Base-by-base conservation (phyloP, 2,329 filamentous ascomycete genomes). In the Fusarium multiceps region DNA sequence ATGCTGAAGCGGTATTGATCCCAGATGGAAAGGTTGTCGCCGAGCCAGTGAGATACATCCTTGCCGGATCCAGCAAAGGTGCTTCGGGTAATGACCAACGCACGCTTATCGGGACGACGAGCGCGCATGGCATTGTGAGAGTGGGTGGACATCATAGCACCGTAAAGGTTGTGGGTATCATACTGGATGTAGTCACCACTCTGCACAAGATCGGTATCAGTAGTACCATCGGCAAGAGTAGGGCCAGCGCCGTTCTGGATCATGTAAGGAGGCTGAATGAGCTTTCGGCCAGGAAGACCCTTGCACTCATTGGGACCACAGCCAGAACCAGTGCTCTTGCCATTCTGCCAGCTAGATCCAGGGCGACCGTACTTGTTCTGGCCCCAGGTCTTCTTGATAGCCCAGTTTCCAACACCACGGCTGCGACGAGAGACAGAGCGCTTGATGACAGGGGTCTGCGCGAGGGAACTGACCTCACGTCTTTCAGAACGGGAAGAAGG, bases 81-180 rank as follows among this genome's bases (percentile, higher is more conserved):
- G 21, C 89, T 91, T 25, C 92, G 88, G 0, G 92, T 93, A 70
- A 95, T 92, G 49, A 94, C 83, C 62, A 94, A 77, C 2, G 92
- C 91, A 0, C 92, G 87, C 7, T 88, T 80, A 1, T 78, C 77
- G 0, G 92, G 91, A 0, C 91, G 87, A 11, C 92, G 87, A 14
- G 82, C 79, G 9, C 88, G 78, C 91, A 94, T 92, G 3, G 92
- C 89, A 14, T 85, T 78, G 55, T 88, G 86, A 0, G 90, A 92
- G 11, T 7, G 87, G 82, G 20, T 83, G 2, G 89, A 91, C 92
- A 94, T 94, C 89, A 93, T 89, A 10, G 87, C 87, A 2, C 92
- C 92, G 77, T 92, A 93, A 2, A 94, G 79, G 72, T 94, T 94
- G 77, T 94, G 92, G 0, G 89, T 92, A 71, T 94, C 92, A 12